These are phyloP conservation scores for Fragilariopsis cylindrus DNA, from an alignment of 108 stramenopile genomes.

Conservation along the genomic window DNA sequence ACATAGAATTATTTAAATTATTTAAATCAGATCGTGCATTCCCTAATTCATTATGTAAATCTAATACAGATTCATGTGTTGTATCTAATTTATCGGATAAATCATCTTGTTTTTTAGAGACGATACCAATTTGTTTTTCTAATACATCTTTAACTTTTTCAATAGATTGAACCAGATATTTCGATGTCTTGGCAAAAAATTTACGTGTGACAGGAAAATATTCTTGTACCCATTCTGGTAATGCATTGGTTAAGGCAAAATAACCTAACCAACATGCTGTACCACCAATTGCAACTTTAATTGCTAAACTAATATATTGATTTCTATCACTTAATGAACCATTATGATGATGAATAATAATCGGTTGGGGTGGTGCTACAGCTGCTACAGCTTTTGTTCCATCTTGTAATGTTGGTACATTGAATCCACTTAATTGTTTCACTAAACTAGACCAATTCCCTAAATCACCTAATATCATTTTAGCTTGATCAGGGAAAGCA, in stretches of 20 bases:
- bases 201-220: slow-evolving; percentile 75
- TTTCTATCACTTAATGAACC: slow-evolving; percentile 1
- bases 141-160: slow-evolving; percentile 61
- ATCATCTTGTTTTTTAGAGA: slow-evolving; percentile 56
- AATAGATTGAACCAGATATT: slow-evolving; percentile 66
- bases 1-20: slow-evolving; percentile 19
- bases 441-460: neutral
- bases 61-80: slow-evolving; percentile 54
- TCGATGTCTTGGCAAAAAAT: slow-evolving; percentile 65
- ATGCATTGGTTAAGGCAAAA: slow-evolving; percentile 48
- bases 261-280: slow-evolving; percentile 69
- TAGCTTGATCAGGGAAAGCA: slow-evolving; percentile 41
- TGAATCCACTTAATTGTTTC: neutral
- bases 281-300: slow-evolving; percentile 39
- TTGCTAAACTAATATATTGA: slow-evolving; percentile 3
- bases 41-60: slow-evolving; percentile 45
- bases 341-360: slow-evolving; percentile 35
- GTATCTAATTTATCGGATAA: slow-evolving; percentile 53
- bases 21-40: slow-evolving; percentile 38
- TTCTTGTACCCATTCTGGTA: slow-evolving; percentile 69
- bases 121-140: slow-evolving; percentile 51
- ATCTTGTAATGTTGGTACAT: slow-evolving; percentile 1
- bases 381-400: neutral
- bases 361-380: slow-evolving; percentile 5
- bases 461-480: neutral